A percentile compares a stretch with the other conserved stretches of the same genome.
These are phyloP conservation scores for Colletotrichum cuscutae DNA, from an alignment of 2,329 filamentous ascomycete species.

Conservation along the genomic window DNA sequence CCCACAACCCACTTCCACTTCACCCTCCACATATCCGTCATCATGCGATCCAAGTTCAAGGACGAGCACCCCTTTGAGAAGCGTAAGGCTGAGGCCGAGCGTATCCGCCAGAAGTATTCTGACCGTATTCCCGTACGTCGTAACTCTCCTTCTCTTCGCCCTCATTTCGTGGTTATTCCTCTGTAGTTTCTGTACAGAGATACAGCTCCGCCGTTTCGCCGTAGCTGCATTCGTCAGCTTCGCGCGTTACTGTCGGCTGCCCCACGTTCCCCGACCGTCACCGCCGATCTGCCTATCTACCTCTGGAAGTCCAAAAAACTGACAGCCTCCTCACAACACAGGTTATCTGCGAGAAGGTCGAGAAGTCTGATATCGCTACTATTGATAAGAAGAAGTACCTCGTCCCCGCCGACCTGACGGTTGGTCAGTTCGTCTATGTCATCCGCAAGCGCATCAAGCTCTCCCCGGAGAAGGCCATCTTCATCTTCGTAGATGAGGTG, in stretches of 20 bases:
- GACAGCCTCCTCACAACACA: slow-evolving; percentile 49
- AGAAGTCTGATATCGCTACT: slow-evolving; percentile 98
- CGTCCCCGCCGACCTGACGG: slow-evolving; percentile 95
- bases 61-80: slow-evolving; percentile 99
- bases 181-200: not conserved
- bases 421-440: slow-evolving; percentile 99
- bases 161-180: not conserved
- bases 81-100: slow-evolving; percentile 99
- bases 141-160: not conserved
- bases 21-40: slow-evolving; percentile 54
- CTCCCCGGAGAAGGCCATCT: slow-evolving; percentile 99
- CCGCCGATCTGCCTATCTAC: slow-evolving; percentile 22
- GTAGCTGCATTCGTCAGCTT: slow-evolving; percentile 17
- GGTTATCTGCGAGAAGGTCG: slow-evolving; percentile 99
- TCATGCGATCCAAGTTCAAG: slow-evolving; percentile 99
- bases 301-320: slow-evolving; percentile 29
- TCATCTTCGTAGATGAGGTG: slow-evolving; percentile 99
- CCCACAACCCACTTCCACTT: slow-evolving; percentile 32
- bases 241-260: slow-evolving; percentile 24
- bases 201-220: not conserved
- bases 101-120: slow-evolving; percentile 98
- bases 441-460: slow-evolving; percentile 99
- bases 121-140: slow-evolving; percentile 93
- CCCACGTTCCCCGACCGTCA: slow-evolving; percentile 31
- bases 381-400: slow-evolving; percentile 99